phyloP scores from a whole-genome alignment of 257 asterid species.

The Lavandula angustifolia region DNA sequence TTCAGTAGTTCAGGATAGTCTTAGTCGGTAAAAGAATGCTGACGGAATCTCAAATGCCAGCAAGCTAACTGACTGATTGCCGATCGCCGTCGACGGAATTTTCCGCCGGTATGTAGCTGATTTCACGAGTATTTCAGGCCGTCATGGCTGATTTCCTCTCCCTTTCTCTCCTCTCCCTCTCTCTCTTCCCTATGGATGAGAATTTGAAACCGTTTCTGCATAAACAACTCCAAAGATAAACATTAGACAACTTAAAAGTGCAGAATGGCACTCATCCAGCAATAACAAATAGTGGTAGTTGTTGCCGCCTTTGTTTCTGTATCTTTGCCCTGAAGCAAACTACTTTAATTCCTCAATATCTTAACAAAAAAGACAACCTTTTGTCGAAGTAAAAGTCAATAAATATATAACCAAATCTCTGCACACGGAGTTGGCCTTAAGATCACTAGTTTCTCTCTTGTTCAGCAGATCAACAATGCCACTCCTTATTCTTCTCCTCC shows the following conservation, averaged over 20 bases:
- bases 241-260: constrained; percentile 1
- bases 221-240: constrained; percentile 1
- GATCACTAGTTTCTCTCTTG: background rate
- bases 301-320: constrained; percentile 26
- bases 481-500: constrained; percentile 34
- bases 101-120: no score
- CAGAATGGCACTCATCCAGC: constrained; percentile 31
- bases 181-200: constrained; percentile 5
- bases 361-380: constrained; percentile 22
- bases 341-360: constrained; percentile 3
- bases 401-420: constrained; percentile 26
- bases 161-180: background rate
- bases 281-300: constrained; percentile 22
- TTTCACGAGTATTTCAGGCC: no score
- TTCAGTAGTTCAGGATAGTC: no score
- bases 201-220: background rate
- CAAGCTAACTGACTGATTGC: no score
- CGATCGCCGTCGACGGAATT: no score
- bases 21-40: no score
- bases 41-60: no score
- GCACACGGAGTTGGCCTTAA: constrained; percentile 30
- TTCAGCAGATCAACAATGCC: constrained; percentile 38
- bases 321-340: constrained; percentile 51
- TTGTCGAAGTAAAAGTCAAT: constrained; percentile 28
- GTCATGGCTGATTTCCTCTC: no score